A percentile compares a stretch with the other conserved stretches of the same genome.
Evolutionary conservation across 75 land plant species (phyloP).

Genomic region (Gnetum montanum): DNA sequence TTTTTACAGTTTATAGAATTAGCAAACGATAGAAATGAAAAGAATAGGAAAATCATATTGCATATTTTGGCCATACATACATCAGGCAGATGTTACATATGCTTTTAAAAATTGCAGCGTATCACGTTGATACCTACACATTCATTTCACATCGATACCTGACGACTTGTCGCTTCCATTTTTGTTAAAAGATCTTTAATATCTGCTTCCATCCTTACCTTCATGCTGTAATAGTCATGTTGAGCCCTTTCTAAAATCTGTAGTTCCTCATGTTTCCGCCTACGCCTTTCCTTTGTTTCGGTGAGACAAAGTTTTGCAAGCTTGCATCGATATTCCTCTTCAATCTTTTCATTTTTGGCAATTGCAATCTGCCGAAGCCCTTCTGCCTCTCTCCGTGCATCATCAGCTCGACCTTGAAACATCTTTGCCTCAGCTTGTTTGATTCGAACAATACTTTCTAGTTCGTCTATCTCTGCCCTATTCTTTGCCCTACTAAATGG

Average conservation of each 20-base stretch:
- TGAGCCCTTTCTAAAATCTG: slow-evolving; percentile 60
- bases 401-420: slow-evolving; percentile 81
- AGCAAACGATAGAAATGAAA: not conserved
- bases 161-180: slow-evolving; percentile 74
- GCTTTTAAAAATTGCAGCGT: not conserved
- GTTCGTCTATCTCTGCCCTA: slow-evolving; percentile 69
- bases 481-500: slow-evolving; percentile 33
- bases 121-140: not conserved
- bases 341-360: slow-evolving; percentile 67
- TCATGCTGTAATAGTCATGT: slow-evolving; percentile 60
- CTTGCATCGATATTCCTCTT: slow-evolving; percentile 61
- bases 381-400: slow-evolving; percentile 86
- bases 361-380: slow-evolving; percentile 62
- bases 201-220: slow-evolving; percentile 72
- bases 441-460: slow-evolving; percentile 74
- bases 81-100: not conserved
- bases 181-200: slow-evolving; percentile 75
- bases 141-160: slow-evolving; percentile 8
- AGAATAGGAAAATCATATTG: slow-evolving; percentile 2
- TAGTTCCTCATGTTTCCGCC: slow-evolving; percentile 62
- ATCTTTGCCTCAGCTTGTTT: slow-evolving; percentile 90
- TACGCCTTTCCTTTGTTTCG: slow-evolving; percentile 68
- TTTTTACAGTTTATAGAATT: no score
- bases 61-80: slow-evolving; percentile 9
- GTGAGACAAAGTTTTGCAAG: slow-evolving; percentile 49